Conservation (phyloP, 257 asterid genomes). For the Mitragyna speciosa region DNA sequence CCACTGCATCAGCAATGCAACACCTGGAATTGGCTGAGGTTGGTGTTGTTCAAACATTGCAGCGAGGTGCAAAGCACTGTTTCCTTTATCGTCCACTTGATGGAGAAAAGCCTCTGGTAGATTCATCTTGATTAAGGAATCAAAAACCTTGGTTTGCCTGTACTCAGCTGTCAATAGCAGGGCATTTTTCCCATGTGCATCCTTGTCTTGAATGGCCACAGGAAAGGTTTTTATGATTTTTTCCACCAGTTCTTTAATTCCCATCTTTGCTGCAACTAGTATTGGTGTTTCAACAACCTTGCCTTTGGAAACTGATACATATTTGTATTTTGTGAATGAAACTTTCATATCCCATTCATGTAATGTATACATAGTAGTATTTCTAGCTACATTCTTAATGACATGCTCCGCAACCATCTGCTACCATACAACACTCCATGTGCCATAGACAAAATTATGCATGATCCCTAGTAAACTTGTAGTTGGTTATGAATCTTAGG, state of each 20-base stretch:
- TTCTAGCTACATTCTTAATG: not conserved
- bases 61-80: constrained; percentile 53
- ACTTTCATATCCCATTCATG: not conserved
- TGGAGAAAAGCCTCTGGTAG: constrained; percentile 38
- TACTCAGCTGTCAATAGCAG: constrained; percentile 53
- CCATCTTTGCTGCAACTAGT: constrained; percentile 53
- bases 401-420: not conserved
- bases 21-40: constrained; percentile 60
- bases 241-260: constrained; percentile 52
- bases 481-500: too few species aligned
- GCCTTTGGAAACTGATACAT: not conserved
- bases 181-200: constrained; percentile 44
- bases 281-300: constrained; percentile 36
- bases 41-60: constrained; percentile 32
- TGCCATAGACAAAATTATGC: too few species aligned
- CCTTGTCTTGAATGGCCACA: constrained; percentile 48
- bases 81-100: constrained; percentile 46
- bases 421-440: too few species aligned
- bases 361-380: too few species aligned
- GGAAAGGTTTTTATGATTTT: constrained; percentile 37
- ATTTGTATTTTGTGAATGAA: not conserved
- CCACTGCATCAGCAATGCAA: constrained; percentile 63
- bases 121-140: constrained; percentile 24
- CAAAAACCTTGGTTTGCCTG: constrained; percentile 42
- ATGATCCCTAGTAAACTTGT: too few species aligned